Conservation (phyloP, 108 stramenopile genomes). For the Cyclostephanos invisitatus region DNA sequence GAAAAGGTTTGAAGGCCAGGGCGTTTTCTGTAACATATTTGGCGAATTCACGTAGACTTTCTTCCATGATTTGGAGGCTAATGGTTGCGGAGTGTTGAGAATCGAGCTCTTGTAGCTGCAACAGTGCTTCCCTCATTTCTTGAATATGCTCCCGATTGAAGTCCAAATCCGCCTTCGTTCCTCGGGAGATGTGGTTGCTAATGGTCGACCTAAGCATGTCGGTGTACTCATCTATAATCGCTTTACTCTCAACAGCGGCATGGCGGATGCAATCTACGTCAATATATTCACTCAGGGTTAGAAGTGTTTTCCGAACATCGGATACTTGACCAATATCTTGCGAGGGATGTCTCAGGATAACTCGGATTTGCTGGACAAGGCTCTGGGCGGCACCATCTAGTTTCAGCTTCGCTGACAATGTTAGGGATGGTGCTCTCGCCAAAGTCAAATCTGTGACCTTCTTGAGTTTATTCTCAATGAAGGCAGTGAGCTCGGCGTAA, state of each 20-base stretch:
- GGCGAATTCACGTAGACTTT: conserved; percentile 11
- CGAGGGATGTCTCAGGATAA: conserved; percentile 12
- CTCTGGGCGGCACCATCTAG: conserved; percentile 37
- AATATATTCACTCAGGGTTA: conserved; percentile 38
- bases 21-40: conserved; percentile 34
- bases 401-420: conserved; percentile 42
- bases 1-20: neutral
- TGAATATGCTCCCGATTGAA: conserved; percentile 30
- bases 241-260: conserved; percentile 25
- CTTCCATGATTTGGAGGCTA: neutral
- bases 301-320: conserved; percentile 32
- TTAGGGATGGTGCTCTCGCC: conserved; percentile 43
- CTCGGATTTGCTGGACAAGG: conserved; percentile 29
- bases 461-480: conserved; percentile 34
- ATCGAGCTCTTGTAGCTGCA: conserved; percentile 23
- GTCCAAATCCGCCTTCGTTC: conserved; percentile 18
- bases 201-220: conserved; percentile 8
- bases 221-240: conserved; percentile 33
- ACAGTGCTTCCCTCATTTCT: conserved; percentile 20
- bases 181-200: conserved; percentile 16
- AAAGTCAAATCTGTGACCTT: conserved; percentile 24
- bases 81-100: conserved; percentile 4
- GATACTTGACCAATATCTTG: conserved; percentile 24
- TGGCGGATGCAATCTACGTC: conserved; percentile 32
- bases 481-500: conserved; percentile 20